These are phyloP conservation scores for Pseudoperonospora humuli DNA, from an alignment of 352 stramenopile species.

Conservation along the genomic window DNA sequence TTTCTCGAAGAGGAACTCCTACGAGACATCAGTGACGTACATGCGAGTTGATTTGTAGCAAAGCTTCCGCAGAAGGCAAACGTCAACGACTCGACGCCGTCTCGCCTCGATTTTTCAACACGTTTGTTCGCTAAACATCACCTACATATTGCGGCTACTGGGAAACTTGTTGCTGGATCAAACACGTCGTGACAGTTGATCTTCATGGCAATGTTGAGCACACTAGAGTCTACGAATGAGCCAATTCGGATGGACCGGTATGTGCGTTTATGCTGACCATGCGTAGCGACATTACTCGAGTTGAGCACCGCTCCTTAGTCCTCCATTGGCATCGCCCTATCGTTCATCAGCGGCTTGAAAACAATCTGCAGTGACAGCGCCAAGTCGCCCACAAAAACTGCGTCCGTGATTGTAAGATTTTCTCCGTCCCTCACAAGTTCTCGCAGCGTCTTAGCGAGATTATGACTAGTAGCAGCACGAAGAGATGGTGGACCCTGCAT, in stretches of 20 bases:
- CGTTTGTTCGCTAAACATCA: too few relatives aligned
- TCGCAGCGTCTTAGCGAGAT: constrained; percentile 86
- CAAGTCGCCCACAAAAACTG: constrained; percentile 83
- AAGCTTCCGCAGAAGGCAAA: too few relatives aligned
- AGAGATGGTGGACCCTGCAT: constrained; percentile 78
- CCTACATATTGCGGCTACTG: too few relatives aligned
- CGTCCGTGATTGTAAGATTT: constrained; percentile 91
- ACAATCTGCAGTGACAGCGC: constrained; percentile 60
- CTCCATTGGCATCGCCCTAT: constrained; percentile 18
- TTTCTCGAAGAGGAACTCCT: neutral
- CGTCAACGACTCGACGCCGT: too few relatives aligned
- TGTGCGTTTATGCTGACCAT: neutral
- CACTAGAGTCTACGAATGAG: too few relatives aligned
- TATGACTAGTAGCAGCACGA: constrained; percentile 85
- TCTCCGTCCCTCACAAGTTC: constrained; percentile 88
- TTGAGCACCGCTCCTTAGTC: constrained; percentile 3
- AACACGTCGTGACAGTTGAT: too few relatives aligned
- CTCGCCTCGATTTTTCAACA: too few relatives aligned
- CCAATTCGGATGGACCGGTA: too few relatives aligned
- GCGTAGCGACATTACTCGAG: neutral
- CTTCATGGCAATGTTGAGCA: too few relatives aligned
- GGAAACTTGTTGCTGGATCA: too few relatives aligned
- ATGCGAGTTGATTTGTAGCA: too few relatives aligned
- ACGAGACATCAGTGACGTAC: too few relatives aligned
- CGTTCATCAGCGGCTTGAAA: constrained; percentile 31